Evolutionary conservation across 2,329 filamentous ascomycete genomes (phyloP), one percentile per base, ranked within the genome.

Genomic region (Anthostomella pinea): DNA sequence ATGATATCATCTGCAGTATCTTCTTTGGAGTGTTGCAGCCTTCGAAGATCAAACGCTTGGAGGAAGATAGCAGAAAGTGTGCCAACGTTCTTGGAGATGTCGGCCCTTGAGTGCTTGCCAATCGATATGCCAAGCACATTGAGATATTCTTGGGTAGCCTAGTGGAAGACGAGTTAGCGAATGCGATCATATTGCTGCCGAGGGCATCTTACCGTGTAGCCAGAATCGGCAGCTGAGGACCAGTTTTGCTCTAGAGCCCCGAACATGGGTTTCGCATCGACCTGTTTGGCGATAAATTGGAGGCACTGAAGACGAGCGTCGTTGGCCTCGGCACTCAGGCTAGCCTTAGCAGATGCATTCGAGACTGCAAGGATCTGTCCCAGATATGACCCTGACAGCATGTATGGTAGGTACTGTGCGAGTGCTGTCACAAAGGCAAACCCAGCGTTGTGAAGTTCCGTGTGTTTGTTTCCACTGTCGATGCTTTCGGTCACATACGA

Each of bases 351-450:
- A 30, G 88, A 93, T 31, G 72, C 70, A 58, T 84, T 85, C 5
- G 87, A 90, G 8, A 87, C 73, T 10, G 72, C 66, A 17, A 97
- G 65, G 30, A 95, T 74, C 31, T 75, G 78, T 45, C 86, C 80
- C 8, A 97, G 64, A 50, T 91, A 83, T 5, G 76, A 72, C 2
- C 78, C 79, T 8, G 88, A 87, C 43, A 97, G 72, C 81, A 97
- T 95, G 65, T 87, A 96, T 1, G 91, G 88, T 17, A 97, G 68
- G 51, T 93, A 80, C 49, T 93, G 83, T 9, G 91, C 78, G 28
- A 96, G 70, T 6, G 88, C 78, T 30, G 81, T 83, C 43, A 96
- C 71, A 39, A 97, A 81, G 0, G 86, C 77, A 62, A 86, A 95
- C 7, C 81, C 79, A 3, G 91, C 88, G 52, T 91, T 87, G 59